phyloP scores from a whole-genome alignment of 352 stramenopile genomes.

The Phytophthora citrophthora region DNA sequence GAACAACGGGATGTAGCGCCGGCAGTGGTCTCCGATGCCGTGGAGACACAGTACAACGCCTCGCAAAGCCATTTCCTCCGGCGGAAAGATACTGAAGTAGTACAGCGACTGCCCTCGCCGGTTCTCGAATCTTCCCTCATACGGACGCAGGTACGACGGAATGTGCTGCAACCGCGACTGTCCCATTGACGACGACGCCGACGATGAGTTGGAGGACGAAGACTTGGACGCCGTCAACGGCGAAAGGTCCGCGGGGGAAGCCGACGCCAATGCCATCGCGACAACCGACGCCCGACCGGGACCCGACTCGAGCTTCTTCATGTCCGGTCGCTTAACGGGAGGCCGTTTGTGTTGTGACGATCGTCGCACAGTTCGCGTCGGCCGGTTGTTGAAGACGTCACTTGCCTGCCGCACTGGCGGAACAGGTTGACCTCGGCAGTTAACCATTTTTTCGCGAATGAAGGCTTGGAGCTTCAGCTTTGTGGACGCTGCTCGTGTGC shows the following conservation, averaged over 20 bases:
- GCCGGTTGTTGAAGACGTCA: constrained; percentile 12
- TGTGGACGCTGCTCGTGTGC: neutral
- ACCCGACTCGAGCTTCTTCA: constrained; percentile 17
- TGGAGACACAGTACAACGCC: constrained; percentile 62
- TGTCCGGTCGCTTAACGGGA: constrained; percentile 6
- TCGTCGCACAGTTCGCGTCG: constrained; percentile 3
- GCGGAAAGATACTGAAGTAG: constrained; percentile 55
- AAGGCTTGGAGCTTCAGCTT: constrained; percentile 1
- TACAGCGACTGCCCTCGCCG: constrained; percentile 46
- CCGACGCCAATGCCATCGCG: constrained; percentile 30
- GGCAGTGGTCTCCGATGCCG: constrained; percentile 58
- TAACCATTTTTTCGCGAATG: constrained; percentile 37
- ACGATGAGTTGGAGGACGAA: constrained; percentile 22
- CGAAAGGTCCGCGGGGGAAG: constrained; percentile 18
- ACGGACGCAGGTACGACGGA: constrained; percentile 27
- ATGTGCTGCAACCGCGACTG: constrained; percentile 13
- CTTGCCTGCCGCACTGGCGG: neutral
- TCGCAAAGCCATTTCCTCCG: constrained; percentile 33
- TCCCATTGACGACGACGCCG: constrained; percentile 19
- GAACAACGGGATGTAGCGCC: constrained; percentile 53
- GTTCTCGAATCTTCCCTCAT: constrained; percentile 53
- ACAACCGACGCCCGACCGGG: constrained; percentile 21
- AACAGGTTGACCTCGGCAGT: constrained; percentile 34
- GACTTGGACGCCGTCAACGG: constrained; percentile 15
- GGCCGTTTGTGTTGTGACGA: constrained; percentile 7